Evolutionary conservation across 2,329 filamentous ascomycete genomes (phyloP).

Genomic region (Chrysosporium queenslandicum): DNA sequence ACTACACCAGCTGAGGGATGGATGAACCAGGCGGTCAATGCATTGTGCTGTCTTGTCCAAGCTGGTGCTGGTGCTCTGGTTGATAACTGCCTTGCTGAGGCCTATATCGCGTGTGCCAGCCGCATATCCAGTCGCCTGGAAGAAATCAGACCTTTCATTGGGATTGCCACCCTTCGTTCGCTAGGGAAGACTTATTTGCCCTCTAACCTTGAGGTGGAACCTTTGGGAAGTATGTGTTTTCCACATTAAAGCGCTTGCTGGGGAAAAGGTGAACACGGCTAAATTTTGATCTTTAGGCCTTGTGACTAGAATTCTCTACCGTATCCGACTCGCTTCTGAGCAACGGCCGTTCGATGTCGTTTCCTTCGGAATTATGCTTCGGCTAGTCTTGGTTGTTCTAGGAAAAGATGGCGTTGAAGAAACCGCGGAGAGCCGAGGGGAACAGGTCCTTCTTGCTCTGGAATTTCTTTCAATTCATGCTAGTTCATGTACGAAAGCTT

Average conservation of each 20-base stretch:
- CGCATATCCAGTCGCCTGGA: slow-evolving; percentile 66
- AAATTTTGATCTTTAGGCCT: slow-evolving; percentile 39
- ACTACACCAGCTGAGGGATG: slow-evolving; percentile 81
- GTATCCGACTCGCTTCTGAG: slow-evolving; percentile 79
- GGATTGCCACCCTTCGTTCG: slow-evolving; percentile 73
- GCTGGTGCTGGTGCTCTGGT: slow-evolving; percentile 73
- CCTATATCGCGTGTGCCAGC: slow-evolving; percentile 70
- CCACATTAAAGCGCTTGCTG: background rate
- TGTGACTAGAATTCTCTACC: slow-evolving; percentile 79
- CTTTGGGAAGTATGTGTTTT: slow-evolving; percentile 53
- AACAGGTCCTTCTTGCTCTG: slow-evolving; percentile 79
- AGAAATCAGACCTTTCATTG: slow-evolving; percentile 68
- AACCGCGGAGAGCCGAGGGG: slow-evolving; percentile 59
- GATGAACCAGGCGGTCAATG: slow-evolving; percentile 71
- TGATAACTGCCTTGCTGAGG: slow-evolving; percentile 64
- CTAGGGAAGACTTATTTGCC: slow-evolving; percentile 64
- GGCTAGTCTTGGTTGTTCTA: slow-evolving; percentile 69
- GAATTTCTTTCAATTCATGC: slow-evolving; percentile 88
- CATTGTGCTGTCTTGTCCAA: slow-evolving; percentile 59
- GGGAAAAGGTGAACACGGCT: background rate
- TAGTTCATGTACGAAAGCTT: slow-evolving; percentile 48
- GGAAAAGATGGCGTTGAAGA: slow-evolving; percentile 64
- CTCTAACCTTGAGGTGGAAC: slow-evolving; percentile 62
- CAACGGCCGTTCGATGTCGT: slow-evolving; percentile 88
- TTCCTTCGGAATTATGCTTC: slow-evolving; percentile 77